phyloP scores from a whole-genome alignment of 306 rosid species.

The Cotoneaster glaucophyllus region DNA sequence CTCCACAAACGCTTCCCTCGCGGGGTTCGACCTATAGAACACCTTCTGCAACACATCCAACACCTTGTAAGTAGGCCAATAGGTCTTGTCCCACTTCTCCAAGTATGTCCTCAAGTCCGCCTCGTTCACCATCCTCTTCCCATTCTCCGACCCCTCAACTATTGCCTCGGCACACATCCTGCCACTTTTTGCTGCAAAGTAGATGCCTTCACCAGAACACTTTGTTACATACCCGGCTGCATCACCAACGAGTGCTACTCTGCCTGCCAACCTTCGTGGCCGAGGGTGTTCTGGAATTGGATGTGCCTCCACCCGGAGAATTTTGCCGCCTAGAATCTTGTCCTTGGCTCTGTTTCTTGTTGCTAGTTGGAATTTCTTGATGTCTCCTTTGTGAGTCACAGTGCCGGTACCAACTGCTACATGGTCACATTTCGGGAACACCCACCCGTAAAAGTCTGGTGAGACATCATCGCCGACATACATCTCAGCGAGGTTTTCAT shows the following conservation, averaged over 20 bases:
- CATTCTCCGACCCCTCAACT: conserved; percentile 80
- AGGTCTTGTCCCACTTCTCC: conserved; percentile 98
- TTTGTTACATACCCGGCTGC: conserved; percentile 99
- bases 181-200: conserved; percentile 97
- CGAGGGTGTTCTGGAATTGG: conserved; percentile 98
- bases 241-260: conserved; percentile 89
- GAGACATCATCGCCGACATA: conserved; percentile 98
- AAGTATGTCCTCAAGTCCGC: conserved; percentile 80
- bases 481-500: conserved; percentile 93
- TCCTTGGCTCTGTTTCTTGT: conserved; percentile 92
- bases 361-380: conserved; percentile 95
- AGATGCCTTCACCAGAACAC: conserved; percentile 96
- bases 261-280: conserved; percentile 61
- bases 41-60: conserved; percentile 96
- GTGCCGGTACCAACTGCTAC: conserved; percentile 99
- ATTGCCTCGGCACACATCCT: conserved; percentile 97
- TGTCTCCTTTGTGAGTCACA: conserved; percentile 95
- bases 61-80: conserved; percentile 98
- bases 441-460: conserved; percentile 97
- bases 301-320: conserved; percentile 94
- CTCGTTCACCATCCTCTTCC: conserved; percentile 92
- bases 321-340: conserved; percentile 85
- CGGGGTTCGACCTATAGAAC: conserved; percentile 93
- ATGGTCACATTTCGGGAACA: conserved; percentile 93
- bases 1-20: conserved; percentile 97